These are phyloP conservation scores for Aureobasidium sp. DNA, from an alignment of 2,329 filamentous ascomycete genomes.

Conservation along the genomic window DNA sequence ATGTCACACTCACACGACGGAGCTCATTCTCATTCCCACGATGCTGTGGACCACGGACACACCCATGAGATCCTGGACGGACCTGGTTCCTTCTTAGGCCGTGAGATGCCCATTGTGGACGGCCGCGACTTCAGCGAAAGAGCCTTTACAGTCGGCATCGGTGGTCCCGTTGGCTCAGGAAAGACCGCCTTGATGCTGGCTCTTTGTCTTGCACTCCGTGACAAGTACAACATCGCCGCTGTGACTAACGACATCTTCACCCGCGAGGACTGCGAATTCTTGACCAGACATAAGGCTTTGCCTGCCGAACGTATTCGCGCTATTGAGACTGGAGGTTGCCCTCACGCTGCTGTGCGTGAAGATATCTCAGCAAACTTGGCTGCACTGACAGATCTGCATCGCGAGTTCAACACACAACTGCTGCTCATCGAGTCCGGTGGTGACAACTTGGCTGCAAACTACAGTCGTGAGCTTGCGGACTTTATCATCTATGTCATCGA, in stretches of 20 bases:
- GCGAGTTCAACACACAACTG: constrained; percentile 70
- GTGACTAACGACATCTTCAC: constrained; percentile 99
- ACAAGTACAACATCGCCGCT: constrained; percentile 77
- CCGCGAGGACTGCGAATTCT: constrained; percentile 93
- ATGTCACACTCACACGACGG: constrained; percentile 38
- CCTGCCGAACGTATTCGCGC: constrained; percentile 78
- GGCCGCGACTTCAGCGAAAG: constrained; percentile 81
- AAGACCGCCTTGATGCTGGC: constrained; percentile 97
- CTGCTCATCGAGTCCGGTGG: constrained; percentile 93
- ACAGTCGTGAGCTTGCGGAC: constrained; percentile 87
- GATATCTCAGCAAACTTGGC: constrained; percentile 92
- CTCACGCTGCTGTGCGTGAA: constrained; percentile 93
- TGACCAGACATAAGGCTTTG: constrained; percentile 78
- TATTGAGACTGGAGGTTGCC: constrained; percentile 96
- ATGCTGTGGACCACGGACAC: constrained; percentile 72
- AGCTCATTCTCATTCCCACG: constrained; percentile 35
- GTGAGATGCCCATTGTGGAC: constrained; percentile 90
- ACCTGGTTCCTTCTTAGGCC: constrained; percentile 78
- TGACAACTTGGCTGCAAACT: constrained; percentile 96
- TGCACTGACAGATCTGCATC: constrained; percentile 82
- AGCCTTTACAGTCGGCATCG: constrained; percentile 95
- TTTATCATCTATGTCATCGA: constrained; percentile 99
- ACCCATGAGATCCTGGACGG: constrained; percentile 92
- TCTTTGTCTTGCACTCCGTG: constrained; percentile 76
- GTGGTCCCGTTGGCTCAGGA: constrained; percentile 91